Evolutionary conservation across 768 basidiomycete genomes (phyloP).

Genomic region (Lyophyllum decastes): DNA sequence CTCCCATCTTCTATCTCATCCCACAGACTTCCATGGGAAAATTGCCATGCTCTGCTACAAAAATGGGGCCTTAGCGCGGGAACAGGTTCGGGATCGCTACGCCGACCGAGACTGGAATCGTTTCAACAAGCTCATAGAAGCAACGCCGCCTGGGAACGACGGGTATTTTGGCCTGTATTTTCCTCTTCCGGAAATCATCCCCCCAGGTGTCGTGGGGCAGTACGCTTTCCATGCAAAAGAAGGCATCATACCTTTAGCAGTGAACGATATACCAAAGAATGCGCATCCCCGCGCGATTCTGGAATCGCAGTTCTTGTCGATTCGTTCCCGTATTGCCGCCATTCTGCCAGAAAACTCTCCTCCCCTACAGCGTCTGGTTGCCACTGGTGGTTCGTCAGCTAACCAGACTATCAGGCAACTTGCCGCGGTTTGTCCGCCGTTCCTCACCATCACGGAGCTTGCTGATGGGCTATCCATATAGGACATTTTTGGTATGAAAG

Average conservation of each 20-base stretch:
- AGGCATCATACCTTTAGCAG: conserved; percentile 22
- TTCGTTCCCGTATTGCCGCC: conserved; percentile 67
- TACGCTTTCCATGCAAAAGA: conserved; percentile 52
- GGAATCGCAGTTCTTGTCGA: conserved; percentile 84
- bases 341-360: conserved; percentile 63
- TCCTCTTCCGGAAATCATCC: conserved; percentile 86
- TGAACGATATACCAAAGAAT: conserved; percentile 40
- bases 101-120: conserved; percentile 61
- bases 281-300: conserved; percentile 76
- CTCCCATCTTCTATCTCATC: conserved; percentile 75
- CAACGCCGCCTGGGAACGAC: conserved; percentile 55
- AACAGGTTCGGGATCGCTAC: conserved; percentile 70
- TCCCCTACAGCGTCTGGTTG: conserved; percentile 63
- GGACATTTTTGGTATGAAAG: conserved; percentile 78
- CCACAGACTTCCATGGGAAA: conserved; percentile 58
- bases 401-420: conserved; percentile 75
- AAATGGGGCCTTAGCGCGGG: conserved; percentile 81
- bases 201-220: conserved; percentile 72
- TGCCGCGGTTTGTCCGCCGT: conserved; percentile 49
- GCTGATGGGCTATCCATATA: conserved; percentile 13
- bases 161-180: conserved; percentile 77
- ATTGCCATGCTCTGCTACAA: conserved; percentile 95
- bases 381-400: conserved; percentile 78
- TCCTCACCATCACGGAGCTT: background rate
- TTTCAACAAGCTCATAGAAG: conserved; percentile 69